Evolutionary conservation across 1,284 basidiomycete genomes (phyloP).

Genomic region (Cerioporus squamosus): DNA sequence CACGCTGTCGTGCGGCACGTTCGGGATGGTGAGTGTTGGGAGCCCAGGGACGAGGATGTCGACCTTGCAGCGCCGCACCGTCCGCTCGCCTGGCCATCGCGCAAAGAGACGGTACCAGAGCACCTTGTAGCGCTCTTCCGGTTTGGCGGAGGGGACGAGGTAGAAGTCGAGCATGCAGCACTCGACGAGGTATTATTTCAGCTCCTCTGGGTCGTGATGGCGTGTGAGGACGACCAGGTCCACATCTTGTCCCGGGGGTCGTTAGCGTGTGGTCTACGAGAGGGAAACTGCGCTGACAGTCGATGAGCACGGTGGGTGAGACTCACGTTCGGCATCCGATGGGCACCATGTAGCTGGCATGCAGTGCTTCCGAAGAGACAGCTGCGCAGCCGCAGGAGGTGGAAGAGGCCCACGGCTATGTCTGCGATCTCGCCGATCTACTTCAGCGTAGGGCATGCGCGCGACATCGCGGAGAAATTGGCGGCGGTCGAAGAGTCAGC

Average conservation of each 20-base stretch:
- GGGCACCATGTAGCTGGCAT: too few relatives aligned
- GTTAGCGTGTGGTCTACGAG: too few relatives aligned
- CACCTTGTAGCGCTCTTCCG: slow-evolving; percentile 46
- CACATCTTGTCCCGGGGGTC: slow-evolving; percentile 44
- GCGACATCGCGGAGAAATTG: too few relatives aligned
- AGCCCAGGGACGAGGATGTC: slow-evolving; percentile 52
- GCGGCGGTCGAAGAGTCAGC: too few relatives aligned
- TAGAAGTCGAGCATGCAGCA: slow-evolving; percentile 41
- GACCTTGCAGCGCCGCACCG: slow-evolving; percentile 46
- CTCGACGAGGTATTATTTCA: slow-evolving; percentile 46
- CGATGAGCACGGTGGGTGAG: too few relatives aligned
- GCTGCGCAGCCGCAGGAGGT: too few relatives aligned
- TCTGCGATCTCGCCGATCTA: too few relatives aligned
- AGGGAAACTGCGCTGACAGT: too few relatives aligned
- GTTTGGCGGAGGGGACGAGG: slow-evolving; percentile 43
- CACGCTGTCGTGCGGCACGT: slow-evolving; percentile 37
- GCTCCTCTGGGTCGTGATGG: slow-evolving; percentile 37
- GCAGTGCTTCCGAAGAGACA: too few relatives aligned
- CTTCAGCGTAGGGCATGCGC: too few relatives aligned
- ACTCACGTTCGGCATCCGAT: too few relatives aligned
- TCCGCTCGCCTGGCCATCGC: background rate
- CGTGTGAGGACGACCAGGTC: slow-evolving; percentile 51
- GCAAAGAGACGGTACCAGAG: slow-evolving; percentile 47
- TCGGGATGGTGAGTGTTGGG: slow-evolving; percentile 43
- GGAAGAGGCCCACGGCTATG: too few relatives aligned